Base-by-base conservation (phyloP, 1,284 basidiomycete species). In the Sanghuangporus sanghuang region DNA sequence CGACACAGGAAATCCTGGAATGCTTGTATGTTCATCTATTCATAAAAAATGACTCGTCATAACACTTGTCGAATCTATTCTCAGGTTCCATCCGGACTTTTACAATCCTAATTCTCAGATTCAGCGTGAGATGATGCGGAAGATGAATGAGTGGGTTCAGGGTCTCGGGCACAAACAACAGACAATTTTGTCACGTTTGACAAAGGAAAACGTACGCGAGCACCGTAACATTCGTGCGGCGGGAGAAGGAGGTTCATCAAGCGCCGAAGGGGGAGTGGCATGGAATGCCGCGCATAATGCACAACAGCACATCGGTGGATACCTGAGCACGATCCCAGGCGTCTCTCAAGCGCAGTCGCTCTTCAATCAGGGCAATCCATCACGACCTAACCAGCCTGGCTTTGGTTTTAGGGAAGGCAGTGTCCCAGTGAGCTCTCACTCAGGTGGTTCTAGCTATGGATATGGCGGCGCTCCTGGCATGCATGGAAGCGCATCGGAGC, bases 31-130 rank as follows among this genome's bases (percentile, higher is more conserved):
- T 75, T 32, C 9, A 21, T 18, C 36, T 16, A 18, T 23, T 23
- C 35, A 4, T n/a, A 39, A 11, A 56, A 12, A 14, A 23, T 23
- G 18, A 36, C 1, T 35, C 23, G 59, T 39, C 61, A 6, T 48
- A 27, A 42, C 21, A 59, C 35, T 12, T 36, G 55, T 35, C 57
- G 21, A 61, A 35, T 40, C 40, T 42, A 63, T 23, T 61, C 23
- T 6, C 63, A 90, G 88, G 36, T 91, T 95, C 82, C 93, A 96
- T 73, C 93, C 93, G 7, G 89, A 93, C 70, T 96, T 93, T 79
- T 84, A 87, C 71, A 81, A 89, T 72, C 74, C 76, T 12, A 76
- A 79, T 68, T 90, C 90, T 0, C 79, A 83, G 66, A 82, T 96
- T 36, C 94, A 96, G 73, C 79, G 81, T 44, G 85, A 91, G 70